A percentile compares a stretch with the other conserved stretches of the same genome.
These are phyloP conservation scores for Paraphoma sp. DNA, from an alignment of 2,329 filamentous ascomycete genomes.

Conservation along the genomic window DNA sequence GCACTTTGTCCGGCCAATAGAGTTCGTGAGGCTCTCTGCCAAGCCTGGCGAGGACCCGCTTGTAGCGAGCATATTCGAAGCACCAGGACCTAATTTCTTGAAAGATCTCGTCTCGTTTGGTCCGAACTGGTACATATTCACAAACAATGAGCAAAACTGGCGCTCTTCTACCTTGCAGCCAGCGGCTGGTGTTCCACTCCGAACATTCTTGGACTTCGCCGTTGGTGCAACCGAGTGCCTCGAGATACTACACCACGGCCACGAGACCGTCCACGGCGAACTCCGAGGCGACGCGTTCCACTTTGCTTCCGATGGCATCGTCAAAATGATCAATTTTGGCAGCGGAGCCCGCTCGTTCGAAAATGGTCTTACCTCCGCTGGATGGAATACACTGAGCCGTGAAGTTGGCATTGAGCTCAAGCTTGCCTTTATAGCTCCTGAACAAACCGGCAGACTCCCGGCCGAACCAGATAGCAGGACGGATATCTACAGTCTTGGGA, in stretches of 20 bases:
- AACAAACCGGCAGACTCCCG: constrained; percentile 92
- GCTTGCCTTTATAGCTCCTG: constrained; percentile 88
- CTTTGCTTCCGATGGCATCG: constrained; percentile 75
- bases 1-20: constrained; percentile 81
- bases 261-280: constrained; percentile 88
- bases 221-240: constrained; percentile 86
- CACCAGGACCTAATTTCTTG: constrained; percentile 77
- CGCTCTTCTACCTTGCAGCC: constrained; percentile 17
- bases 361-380: constrained; percentile 81
- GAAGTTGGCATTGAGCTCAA: constrained; percentile 89
- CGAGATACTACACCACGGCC: constrained; percentile 88
- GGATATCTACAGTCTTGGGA: constrained; percentile 90
- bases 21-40: constrained; percentile 74
- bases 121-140: constrained; percentile 58
- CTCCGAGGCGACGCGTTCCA: constrained; percentile 91
- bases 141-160: constrained; percentile 19
- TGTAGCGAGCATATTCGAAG: constrained; percentile 80
- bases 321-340: constrained; percentile 84
- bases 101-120: constrained; percentile 76
- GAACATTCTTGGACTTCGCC: constrained; percentile 86
- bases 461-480: constrained; percentile 87
- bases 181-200: constrained; percentile 70
- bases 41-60: constrained; percentile 75
- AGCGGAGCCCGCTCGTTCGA: constrained; percentile 89
- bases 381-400: constrained; percentile 83